Evolutionary conservation across 2,329 filamentous ascomycete genomes (phyloP).

Genomic region (Teratosphaeria destructans): DNA sequence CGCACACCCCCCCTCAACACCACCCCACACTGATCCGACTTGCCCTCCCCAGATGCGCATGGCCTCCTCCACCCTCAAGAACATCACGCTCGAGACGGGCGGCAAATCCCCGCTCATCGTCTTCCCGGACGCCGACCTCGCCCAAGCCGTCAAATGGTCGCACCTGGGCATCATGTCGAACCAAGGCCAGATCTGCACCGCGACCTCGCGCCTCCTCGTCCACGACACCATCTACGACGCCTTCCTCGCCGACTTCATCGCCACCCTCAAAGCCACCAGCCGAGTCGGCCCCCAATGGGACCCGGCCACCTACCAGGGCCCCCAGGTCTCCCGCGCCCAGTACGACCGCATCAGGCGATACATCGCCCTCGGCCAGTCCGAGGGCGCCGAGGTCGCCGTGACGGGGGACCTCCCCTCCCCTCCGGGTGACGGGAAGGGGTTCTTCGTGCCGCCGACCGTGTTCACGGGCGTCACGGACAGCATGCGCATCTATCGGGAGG

Average conservation of each 20-base stretch:
- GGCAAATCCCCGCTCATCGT: conserved; percentile 47
- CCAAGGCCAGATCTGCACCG: conserved; percentile 49
- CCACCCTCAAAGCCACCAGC: conserved; percentile 45
- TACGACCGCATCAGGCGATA: conserved; percentile 58
- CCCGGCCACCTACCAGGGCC: conserved; percentile 57
- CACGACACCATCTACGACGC: conserved; percentile 47
- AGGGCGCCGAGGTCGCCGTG: conserved; percentile 4
- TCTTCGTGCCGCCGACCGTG: conserved; percentile 10
- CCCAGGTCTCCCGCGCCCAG: conserved; percentile 57
- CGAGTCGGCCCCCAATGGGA: conserved; percentile 59
- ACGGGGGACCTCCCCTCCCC: conserved; percentile 29
- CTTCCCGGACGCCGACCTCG: conserved; percentile 30
- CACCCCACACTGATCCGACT: neutral
- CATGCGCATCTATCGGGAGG: conserved; percentile 23
- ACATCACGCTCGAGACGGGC: conserved; percentile 49
- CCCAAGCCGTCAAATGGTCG: conserved; percentile 48
- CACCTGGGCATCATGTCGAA: conserved; percentile 45
- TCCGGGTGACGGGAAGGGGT: conserved; percentile 15
- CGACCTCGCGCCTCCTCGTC: conserved; percentile 49
- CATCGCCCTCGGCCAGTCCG: conserved; percentile 39
- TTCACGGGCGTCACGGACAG: conserved; percentile 7
- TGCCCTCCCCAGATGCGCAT: neutral
- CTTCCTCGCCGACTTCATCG: conserved; percentile 51
- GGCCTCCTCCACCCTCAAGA: conserved; percentile 36
- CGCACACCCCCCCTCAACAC: neutral